Percentiles rank a stretch among this genome's conserved stretches.
Conservation (phyloP, 2,329 filamentous ascomycete genomes). For the Sclerotinia trifoliorum region DNA sequence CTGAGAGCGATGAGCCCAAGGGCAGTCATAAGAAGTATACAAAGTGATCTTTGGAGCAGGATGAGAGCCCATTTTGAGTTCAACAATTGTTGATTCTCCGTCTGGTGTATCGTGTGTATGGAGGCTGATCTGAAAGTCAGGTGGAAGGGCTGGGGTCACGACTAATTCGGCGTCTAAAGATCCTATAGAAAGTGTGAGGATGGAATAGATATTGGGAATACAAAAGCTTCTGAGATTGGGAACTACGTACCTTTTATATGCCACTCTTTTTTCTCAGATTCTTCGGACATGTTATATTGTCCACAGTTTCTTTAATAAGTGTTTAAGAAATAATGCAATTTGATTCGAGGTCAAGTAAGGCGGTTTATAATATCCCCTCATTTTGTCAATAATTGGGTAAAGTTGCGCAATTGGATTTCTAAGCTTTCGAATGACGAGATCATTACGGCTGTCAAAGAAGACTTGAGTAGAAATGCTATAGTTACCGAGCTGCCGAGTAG, state of each 20-base stretch:
- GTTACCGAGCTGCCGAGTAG: neutral
- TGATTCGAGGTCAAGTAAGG: constrained; percentile 15
- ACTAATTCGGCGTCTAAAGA: constrained; percentile 23
- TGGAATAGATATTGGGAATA: neutral
- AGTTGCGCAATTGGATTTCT: constrained; percentile 23
- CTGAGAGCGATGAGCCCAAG: constrained; percentile 78
- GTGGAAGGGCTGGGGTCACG: constrained; percentile 22
- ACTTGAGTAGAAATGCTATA: neutral
- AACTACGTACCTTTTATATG: constrained; percentile 23
- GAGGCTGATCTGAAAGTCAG: constrained; percentile 20
- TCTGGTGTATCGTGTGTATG: constrained; percentile 19
- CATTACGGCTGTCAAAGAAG: neutral
- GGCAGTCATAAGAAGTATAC: constrained; percentile 43
- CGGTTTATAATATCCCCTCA: constrained; percentile 14
- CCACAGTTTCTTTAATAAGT: constrained; percentile 6
- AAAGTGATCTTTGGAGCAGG: constrained; percentile 26
- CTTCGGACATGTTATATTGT: constrained; percentile 21
- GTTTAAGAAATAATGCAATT: constrained; percentile 10
- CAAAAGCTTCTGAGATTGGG: neutral
- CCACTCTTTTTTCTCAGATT: constrained; percentile 18
- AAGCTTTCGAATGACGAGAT: constrained; percentile 15
- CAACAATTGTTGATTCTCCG: constrained; percentile 21
- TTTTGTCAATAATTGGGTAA: constrained; percentile 10
- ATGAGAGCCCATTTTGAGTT: constrained; percentile 24
- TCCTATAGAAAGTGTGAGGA: constrained; percentile 19